These are phyloP conservation scores for Trichoderma hamatum DNA, from an alignment of 2,329 filamentous ascomycete species.

Conservation along the genomic window DNA sequence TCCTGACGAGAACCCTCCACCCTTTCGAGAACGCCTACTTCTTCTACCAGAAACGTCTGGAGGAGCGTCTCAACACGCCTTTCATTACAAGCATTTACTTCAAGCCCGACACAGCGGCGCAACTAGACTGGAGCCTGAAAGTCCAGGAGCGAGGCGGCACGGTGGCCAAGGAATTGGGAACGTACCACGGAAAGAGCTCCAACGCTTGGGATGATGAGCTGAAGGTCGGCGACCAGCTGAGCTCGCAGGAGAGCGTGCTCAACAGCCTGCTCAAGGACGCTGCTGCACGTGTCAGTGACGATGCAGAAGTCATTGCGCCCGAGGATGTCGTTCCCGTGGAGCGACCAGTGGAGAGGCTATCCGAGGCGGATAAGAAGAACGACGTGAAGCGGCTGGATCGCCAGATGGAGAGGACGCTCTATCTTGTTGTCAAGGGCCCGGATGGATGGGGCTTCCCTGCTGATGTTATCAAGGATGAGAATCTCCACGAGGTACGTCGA, in stretches of 20 bases:
- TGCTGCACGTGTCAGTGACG: conserved; percentile 62
- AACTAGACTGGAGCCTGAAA: conserved; percentile 90
- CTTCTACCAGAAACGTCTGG: conserved; percentile 96
- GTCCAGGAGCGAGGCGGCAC: conserved; percentile 71
- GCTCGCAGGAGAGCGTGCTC: conserved; percentile 64
- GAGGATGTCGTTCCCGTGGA: conserved; percentile 69
- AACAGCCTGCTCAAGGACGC: conserved; percentile 76
- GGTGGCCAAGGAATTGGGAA: conserved; percentile 80
- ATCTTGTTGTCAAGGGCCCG: conserved; percentile 77
- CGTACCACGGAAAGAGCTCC: conserved; percentile 71
- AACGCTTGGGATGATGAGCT: conserved; percentile 92
- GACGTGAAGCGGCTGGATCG: conserved; percentile 80
- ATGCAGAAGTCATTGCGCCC: conserved; percentile 60
- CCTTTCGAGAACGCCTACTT: conserved; percentile 91
- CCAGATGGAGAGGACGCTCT: conserved; percentile 78
- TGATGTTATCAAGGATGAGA: conserved; percentile 71
- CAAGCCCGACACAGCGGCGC: conserved; percentile 82
- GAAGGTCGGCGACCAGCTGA: conserved; percentile 70
- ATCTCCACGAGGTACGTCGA: conserved; percentile 74
- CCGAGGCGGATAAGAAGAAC: conserved; percentile 76
- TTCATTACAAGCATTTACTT: conserved; percentile 95
- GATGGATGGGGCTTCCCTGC: conserved; percentile 84
- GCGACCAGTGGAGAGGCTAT: conserved; percentile 68
- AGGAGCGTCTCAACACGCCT: conserved; percentile 85
- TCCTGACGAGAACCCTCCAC: conserved; percentile 80